phyloP scores from a whole-genome alignment of 2,329 filamentous ascomycete species.

The Calonectria pteridis region DNA sequence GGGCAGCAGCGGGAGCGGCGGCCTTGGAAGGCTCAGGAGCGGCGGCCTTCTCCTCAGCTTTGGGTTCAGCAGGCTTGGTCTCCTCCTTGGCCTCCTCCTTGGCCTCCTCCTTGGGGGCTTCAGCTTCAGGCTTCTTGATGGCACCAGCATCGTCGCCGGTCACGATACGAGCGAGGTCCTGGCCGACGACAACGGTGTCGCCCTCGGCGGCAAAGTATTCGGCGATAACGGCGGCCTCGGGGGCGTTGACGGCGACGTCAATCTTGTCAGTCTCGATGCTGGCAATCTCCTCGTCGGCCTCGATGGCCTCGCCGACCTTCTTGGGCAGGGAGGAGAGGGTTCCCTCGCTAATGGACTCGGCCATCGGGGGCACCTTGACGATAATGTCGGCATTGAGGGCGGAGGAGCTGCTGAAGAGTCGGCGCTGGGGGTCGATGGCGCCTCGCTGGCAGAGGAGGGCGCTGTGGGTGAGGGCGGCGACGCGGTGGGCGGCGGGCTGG shows the following conservation, averaged over 20 bases:
- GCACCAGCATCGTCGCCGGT: conserved; percentile 39
- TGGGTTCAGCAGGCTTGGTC: conserved; percentile 26
- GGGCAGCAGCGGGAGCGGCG: conserved; percentile 28
- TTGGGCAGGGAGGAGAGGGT: conserved; percentile 44
- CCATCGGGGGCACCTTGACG: conserved; percentile 48
- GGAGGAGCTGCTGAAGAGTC: conserved; percentile 38
- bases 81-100: conserved; percentile 24
- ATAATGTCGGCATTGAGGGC: conserved; percentile 39
- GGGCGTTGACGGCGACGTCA: conserved; percentile 47
- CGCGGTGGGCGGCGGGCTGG: conserved; percentile 26
- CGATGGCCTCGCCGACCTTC: conserved; percentile 47
- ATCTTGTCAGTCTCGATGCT: conserved; percentile 52
- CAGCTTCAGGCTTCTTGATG: conserved; percentile 34
- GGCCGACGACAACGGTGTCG: conserved; percentile 49
- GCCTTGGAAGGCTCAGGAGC: conserved; percentile 29
- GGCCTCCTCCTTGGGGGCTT: conserved; percentile 26
- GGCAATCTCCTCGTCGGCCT: conserved; percentile 48
- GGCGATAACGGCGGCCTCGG: conserved; percentile 41
- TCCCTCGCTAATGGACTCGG: conserved; percentile 50
- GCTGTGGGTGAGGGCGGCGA: conserved; percentile 35
- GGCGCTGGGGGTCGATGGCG: conserved; percentile 37
- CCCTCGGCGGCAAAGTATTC: conserved; percentile 49
- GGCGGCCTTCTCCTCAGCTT: conserved; percentile 31
- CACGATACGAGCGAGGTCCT: conserved; percentile 47
- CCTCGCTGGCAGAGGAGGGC: conserved; percentile 38